Percentiles rank a stretch among this genome's conserved stretches.
Conservation (phyloP, 257 asterid genomes). For the Gentiana dahurica region DNA sequence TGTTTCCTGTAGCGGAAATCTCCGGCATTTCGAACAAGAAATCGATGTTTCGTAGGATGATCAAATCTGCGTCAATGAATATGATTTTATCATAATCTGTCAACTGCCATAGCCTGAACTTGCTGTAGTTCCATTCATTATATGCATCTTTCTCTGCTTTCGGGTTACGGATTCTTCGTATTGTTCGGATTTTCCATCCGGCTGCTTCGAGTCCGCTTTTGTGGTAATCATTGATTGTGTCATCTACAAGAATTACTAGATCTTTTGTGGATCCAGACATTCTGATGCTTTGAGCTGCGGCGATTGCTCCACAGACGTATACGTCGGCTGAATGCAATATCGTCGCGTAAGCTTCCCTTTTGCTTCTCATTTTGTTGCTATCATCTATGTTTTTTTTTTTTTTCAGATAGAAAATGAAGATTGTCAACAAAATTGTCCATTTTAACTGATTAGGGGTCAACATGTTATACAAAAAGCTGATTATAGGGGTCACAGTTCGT, state of each 20-base stretch:
- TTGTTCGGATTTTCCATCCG: conserved; percentile 74
- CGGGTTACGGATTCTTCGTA: conserved; percentile 68
- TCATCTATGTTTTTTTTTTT: conserved; percentile 28
- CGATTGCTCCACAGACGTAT: conserved; percentile 90
- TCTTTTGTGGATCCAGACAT: conserved; percentile 79
- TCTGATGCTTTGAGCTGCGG: conserved; percentile 86
- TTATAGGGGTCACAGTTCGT: background rate
- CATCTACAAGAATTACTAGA: conserved; percentile 83
- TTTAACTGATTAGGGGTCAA: no score
- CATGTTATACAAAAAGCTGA: background rate
- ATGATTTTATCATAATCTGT: conserved; percentile 77
- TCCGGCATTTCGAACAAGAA: conserved; percentile 73
- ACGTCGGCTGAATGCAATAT: conserved; percentile 83
- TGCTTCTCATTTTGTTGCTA: conserved; percentile 25
- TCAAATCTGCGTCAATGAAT: conserved; percentile 76
- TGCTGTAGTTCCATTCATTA: conserved; percentile 96
- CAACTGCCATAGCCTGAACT: conserved; percentile 83
- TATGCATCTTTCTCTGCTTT: conserved; percentile 87
- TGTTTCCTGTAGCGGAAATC: conserved; percentile 84
- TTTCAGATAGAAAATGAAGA: background rate
- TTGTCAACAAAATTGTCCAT: background rate
- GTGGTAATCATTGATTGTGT: conserved; percentile 55
- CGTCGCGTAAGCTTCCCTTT: conserved; percentile 81
- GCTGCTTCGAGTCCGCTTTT: conserved; percentile 66
- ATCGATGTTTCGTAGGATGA: conserved; percentile 72